Conservation (phyloP, 208 protist genomes). For the Crithidia bombi region DNA sequence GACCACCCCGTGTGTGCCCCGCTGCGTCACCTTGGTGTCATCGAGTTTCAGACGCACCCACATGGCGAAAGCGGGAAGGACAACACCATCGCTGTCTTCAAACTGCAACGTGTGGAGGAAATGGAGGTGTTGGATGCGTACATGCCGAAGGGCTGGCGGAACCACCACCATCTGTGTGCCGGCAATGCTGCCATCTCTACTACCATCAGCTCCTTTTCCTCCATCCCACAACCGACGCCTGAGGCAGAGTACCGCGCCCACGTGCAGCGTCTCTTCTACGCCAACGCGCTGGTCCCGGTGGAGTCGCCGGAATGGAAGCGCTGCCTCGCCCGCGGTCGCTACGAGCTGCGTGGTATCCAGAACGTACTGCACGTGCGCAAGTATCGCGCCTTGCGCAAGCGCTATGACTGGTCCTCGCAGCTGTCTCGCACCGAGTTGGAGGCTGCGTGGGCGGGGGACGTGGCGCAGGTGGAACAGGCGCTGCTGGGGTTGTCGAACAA, state of each 20-base stretch:
- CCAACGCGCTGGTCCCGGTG: slow-evolving; percentile 35
- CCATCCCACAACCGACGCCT: not conserved
- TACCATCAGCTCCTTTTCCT: not conserved
- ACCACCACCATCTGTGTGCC: slow-evolving; percentile 1
- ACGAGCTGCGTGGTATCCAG: slow-evolving; percentile 52
- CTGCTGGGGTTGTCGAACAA: slow-evolving; percentile 54
- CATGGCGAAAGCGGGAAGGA: not conserved
- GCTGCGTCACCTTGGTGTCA: not conserved
- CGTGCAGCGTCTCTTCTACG: slow-evolving; percentile 65
- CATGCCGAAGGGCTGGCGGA: slow-evolving; percentile 40
- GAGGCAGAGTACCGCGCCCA: slow-evolving; percentile 45
- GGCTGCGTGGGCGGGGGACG: slow-evolving; percentile 23
- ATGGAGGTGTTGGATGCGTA: slow-evolving; percentile 18
- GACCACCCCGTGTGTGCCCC: slow-evolving; percentile 13
- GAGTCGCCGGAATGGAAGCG: slow-evolving; percentile 58
- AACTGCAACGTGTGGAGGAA: not conserved
- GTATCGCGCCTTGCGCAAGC: slow-evolving; percentile 74
- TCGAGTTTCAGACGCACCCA: slow-evolving; percentile 7
- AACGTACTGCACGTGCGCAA: slow-evolving; percentile 60
- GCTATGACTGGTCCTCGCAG: slow-evolving; percentile 62
- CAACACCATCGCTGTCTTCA: slow-evolving; percentile 16
- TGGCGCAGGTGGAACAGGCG: slow-evolving; percentile 36
- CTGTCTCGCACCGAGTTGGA: slow-evolving; percentile 47
- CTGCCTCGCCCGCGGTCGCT: slow-evolving; percentile 64
- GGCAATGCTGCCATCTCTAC: not conserved